Conservation (phyloP, 169 alveolate species). For the Plasmodium gallinaceum region DNA sequence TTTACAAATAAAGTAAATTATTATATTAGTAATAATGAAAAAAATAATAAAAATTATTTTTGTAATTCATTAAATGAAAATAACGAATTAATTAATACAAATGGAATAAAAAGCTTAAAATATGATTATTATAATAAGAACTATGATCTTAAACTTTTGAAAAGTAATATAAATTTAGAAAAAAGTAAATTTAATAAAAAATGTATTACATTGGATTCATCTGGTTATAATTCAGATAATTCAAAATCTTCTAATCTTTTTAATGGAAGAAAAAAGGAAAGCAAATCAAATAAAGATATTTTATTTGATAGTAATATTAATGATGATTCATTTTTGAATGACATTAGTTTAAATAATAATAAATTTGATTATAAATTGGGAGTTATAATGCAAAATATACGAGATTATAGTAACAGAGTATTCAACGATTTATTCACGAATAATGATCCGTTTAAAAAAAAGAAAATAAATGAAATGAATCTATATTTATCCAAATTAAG, state of each 20-base stretch:
- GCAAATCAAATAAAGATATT: background rate
- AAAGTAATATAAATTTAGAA: background rate
- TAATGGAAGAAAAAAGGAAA: background rate
- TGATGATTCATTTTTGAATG: background rate
- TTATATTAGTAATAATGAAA: background rate
- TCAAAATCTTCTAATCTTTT: slow-evolving; percentile 1
- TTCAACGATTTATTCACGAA: slow-evolving; percentile 47
- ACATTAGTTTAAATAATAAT: background rate
- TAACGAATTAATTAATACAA: background rate
- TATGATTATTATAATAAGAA: background rate
- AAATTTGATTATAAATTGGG: background rate
- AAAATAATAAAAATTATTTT: background rate
- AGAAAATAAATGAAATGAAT: slow-evolving; percentile 40
- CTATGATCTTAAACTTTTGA: slow-evolving; percentile 3
- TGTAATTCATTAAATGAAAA: background rate
- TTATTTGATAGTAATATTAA: background rate
- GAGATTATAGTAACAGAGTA: slow-evolving; percentile 34
- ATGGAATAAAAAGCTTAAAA: background rate
- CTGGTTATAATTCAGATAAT: slow-evolving; percentile 8
- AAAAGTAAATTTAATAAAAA: background rate
- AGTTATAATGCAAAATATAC: slow-evolving; percentile 37
- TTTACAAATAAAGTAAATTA: background rate
- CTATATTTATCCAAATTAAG: slow-evolving; percentile 49
- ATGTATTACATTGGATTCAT: background rate
- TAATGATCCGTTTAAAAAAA: slow-evolving; percentile 28